phyloP scores from a whole-genome alignment of 1,284 basidiomycete species.

The Coriolopsis trogii region DNA sequence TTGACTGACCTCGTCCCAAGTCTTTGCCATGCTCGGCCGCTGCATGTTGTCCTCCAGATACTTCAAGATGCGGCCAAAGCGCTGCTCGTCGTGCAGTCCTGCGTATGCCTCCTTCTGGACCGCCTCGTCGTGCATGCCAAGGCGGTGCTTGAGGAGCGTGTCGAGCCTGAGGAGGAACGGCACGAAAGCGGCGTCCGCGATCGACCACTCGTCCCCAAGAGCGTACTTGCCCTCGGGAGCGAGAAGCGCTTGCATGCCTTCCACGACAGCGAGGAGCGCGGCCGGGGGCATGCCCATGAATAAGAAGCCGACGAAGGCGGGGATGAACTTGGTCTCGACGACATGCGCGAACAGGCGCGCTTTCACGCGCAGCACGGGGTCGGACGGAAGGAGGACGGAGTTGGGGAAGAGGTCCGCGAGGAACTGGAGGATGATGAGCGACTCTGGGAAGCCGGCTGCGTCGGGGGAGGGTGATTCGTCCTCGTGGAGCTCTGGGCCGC shows the following conservation, averaged over 20 bases:
- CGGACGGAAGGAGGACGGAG: constrained; percentile 49
- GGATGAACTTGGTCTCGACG: constrained; percentile 45
- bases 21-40: constrained; percentile 34
- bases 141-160: constrained; percentile 29
- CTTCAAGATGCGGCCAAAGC: constrained; percentile 33
- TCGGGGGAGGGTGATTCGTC: constrained; percentile 54
- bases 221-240: constrained; percentile 34
- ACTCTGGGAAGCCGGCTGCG: constrained; percentile 61
- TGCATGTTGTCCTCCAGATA: constrained; percentile 34
- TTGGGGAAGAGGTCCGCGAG: constrained; percentile 55
- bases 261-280: constrained; percentile 37
- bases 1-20: constrained; percentile 35
- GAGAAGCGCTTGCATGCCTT: constrained; percentile 37
- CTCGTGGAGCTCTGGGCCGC: constrained; percentile 52
- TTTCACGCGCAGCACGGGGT: constrained; percentile 56
- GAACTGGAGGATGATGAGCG: constrained; percentile 64
- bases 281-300: constrained; percentile 42
- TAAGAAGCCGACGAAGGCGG: constrained; percentile 32
- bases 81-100: constrained; percentile 24
- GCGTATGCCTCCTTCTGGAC: constrained; percentile 29
- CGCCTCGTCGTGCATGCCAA: constrained; percentile 32
- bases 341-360: constrained; percentile 63
- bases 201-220: constrained; percentile 44
- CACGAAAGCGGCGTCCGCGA: constrained; percentile 54
- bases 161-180: constrained; percentile 38